Conservation (phyloP, 169 alveolate genomes). For the Plasmodium vinckei region DNA sequence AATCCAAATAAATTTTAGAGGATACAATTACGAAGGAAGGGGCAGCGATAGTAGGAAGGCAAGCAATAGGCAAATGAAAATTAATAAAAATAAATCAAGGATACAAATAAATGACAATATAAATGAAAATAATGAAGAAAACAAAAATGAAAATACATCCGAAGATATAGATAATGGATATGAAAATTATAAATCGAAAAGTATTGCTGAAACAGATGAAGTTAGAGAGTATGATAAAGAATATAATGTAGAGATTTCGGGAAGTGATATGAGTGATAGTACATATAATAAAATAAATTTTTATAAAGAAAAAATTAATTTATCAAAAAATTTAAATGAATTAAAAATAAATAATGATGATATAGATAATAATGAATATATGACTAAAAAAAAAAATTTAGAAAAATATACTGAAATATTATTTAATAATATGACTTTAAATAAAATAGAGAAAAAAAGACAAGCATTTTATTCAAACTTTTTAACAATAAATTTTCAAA, state of each 20-base stretch:
- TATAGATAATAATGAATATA: neutral
- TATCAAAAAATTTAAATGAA: constrained; percentile 11
- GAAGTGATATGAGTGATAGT: constrained; percentile 34
- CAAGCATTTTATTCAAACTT: constrained; percentile 1
- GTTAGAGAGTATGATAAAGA: constrained; percentile 23
- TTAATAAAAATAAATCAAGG: neutral
- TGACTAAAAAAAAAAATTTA: constrained; percentile 32
- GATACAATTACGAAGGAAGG: neutral
- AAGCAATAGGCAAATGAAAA: too few species aligned
- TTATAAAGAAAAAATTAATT: constrained; percentile 43
- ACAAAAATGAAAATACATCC: neutral
- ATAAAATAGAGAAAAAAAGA: constrained; percentile 9
- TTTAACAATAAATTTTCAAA: constrained; percentile 31
- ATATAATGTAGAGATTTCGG: constrained; percentile 10
- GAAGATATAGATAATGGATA: neutral
- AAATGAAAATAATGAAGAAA: neutral
- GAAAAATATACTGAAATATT: constrained; percentile 32
- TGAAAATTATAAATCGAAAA: neutral
- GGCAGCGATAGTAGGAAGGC: neutral
- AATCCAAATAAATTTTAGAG: neutral
- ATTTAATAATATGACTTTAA: neutral
- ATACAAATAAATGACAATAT: neutral
- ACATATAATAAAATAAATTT: constrained; percentile 44
- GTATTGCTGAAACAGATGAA: constrained; percentile 2
- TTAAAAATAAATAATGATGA: neutral